Evolutionary conservation across 1,284 basidiomycete genomes (phyloP).

Genomic region (Ganoderma sinense): DNA sequence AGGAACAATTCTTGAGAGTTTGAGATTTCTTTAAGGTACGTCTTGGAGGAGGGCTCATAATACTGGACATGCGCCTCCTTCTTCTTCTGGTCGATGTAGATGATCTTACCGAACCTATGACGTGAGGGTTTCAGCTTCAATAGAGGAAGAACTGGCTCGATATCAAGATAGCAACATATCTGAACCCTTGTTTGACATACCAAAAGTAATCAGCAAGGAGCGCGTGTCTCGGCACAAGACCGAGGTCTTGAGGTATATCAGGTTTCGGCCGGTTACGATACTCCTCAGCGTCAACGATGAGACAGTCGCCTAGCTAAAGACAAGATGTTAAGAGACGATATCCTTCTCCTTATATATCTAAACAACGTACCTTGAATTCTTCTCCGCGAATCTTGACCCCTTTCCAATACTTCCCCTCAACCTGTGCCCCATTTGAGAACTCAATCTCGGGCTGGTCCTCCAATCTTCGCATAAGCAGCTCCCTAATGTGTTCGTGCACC

Average conservation of each 20-base stretch:
- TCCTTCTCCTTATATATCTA: not conserved
- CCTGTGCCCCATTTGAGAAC: slow-evolving; percentile 22
- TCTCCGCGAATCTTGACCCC: slow-evolving; percentile 46
- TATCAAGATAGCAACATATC: not conserved
- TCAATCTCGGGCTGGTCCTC: slow-evolving; percentile 12
- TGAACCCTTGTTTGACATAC: slow-evolving; percentile 43
- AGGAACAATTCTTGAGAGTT: slow-evolving; percentile 72
- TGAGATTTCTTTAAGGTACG: slow-evolving; percentile 61
- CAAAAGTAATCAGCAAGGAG: slow-evolving; percentile 66
- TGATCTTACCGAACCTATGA: slow-evolving; percentile 70
- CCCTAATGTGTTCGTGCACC: slow-evolving; percentile 16
- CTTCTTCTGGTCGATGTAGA: slow-evolving; percentile 53
- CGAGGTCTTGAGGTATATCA: slow-evolving; percentile 36
- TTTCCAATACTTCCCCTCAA: slow-evolving; percentile 32
- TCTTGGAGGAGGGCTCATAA: slow-evolving; percentile 71
- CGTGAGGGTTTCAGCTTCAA: not conserved
- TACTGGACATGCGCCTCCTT: slow-evolving; percentile 68
- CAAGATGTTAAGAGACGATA: slow-evolving; percentile 9
- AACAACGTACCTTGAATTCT: slow-evolving; percentile 44
- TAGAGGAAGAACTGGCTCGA: not conserved
- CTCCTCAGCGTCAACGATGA: slow-evolving; percentile 54
- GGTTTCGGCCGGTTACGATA: slow-evolving; percentile 36
- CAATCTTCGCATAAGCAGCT: slow-evolving; percentile 18
- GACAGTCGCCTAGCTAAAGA: slow-evolving; percentile 61
- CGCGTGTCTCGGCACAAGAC: slow-evolving; percentile 44